phyloP scores from a whole-genome alignment of 2,329 filamentous ascomycete species.

The Ascocoryne sarcoides region DNA sequence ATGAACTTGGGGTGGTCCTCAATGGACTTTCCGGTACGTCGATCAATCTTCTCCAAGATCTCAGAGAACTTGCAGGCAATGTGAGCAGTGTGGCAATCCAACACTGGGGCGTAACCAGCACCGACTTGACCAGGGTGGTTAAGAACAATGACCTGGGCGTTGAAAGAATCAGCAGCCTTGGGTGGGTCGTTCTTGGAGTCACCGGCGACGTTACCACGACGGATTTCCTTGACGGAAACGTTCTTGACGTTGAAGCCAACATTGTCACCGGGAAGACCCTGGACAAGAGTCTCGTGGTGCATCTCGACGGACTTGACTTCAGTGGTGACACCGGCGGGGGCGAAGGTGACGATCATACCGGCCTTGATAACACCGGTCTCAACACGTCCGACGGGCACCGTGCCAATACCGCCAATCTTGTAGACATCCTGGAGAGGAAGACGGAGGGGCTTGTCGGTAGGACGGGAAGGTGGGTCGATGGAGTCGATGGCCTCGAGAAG shows the following conservation, averaged over 20 bases:
- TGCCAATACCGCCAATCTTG: slow-evolving; percentile 99
- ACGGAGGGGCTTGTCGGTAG: slow-evolving; percentile 98
- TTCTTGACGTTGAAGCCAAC: slow-evolving; percentile 99
- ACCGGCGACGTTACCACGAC: slow-evolving; percentile 99
- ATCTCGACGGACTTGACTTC: slow-evolving; percentile 99
- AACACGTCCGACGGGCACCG: slow-evolving; percentile 99
- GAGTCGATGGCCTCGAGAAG: slow-evolving; percentile 97
- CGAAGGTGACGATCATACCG: slow-evolving; percentile 95
- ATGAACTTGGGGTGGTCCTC: slow-evolving; percentile 96
- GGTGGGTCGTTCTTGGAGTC: slow-evolving; percentile 99
- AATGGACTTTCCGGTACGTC: slow-evolving; percentile 97
- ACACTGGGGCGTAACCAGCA: slow-evolving; percentile 97
- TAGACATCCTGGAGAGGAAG: slow-evolving; percentile 99
- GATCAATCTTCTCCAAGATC: slow-evolving; percentile 99
- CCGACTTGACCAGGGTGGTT: slow-evolving; percentile 99
- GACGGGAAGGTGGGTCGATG: slow-evolving; percentile 87
- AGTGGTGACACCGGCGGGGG: slow-evolving; percentile 97
- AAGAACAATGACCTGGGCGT: slow-evolving; percentile 99
- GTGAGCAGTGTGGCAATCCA: slow-evolving; percentile 99
- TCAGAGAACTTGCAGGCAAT: slow-evolving; percentile 99
- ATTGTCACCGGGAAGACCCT: slow-evolving; percentile 99
- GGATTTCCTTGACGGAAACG: slow-evolving; percentile 99
- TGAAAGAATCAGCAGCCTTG: slow-evolving; percentile 83
- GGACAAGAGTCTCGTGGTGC: slow-evolving; percentile 97
- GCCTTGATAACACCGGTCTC: slow-evolving; percentile 92